phyloP scores from a whole-genome alignment of 176 grass and related monocot genomes.

The Dactylis glomerata region DNA sequence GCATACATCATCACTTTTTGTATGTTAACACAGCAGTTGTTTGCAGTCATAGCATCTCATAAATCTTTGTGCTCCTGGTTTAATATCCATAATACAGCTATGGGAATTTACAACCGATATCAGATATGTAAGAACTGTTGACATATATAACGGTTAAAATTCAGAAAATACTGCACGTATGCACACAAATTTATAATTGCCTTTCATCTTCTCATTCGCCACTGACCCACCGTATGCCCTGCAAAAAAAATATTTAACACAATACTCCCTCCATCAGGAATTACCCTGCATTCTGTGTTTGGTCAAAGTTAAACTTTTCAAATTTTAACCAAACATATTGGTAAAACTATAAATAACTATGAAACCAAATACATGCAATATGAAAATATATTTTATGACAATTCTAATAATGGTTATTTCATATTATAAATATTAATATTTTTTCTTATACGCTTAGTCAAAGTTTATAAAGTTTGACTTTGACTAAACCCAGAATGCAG shows the following conservation, averaged over 20 bases:
- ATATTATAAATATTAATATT: too few species aligned
- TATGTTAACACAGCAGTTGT: background rate
- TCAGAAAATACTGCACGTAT: background rate
- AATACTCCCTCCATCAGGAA: too few species aligned
- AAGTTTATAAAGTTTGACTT: too few species aligned
- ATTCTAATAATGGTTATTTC: too few species aligned
- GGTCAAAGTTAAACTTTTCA: too few species aligned
- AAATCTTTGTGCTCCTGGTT: background rate
- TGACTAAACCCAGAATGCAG: too few species aligned
- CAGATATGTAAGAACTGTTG: background rate
- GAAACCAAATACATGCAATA: too few species aligned
- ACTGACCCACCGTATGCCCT: background rate
- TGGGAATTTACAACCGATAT: background rate
- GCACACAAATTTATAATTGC: background rate
- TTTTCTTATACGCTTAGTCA: too few species aligned
- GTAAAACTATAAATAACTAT: too few species aligned
- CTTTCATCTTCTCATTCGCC: background rate
- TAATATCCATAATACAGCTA: background rate
- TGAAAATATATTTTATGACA: too few species aligned
- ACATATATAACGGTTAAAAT: background rate
- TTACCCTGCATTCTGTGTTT: too few species aligned
- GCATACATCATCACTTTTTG: background rate
- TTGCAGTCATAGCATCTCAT: background rate
- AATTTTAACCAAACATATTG: too few species aligned
- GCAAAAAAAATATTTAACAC: background rate